A percentile compares a stretch with the other conserved stretches of the same genome.
Conservation (phyloP, 2,329 filamentous ascomycete genomes). For the Colletotrichum kahawae region DNA sequence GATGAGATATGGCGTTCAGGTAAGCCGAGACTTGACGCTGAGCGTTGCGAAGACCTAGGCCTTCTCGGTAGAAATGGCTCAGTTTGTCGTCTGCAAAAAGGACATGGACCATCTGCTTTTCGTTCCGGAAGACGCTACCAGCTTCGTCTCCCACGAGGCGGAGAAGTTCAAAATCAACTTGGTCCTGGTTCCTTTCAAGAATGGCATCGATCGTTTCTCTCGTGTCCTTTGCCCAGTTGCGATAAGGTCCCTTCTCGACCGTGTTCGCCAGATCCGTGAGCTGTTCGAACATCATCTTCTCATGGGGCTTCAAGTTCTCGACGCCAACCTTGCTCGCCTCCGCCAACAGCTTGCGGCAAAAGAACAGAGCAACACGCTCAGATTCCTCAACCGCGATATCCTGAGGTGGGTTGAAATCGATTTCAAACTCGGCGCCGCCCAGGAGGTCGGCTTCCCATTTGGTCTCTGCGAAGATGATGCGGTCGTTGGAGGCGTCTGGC, state of each 20-base stretch:
- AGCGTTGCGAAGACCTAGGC: neutral
- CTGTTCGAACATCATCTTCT: neutral
- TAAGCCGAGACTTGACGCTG: conserved; percentile 14
- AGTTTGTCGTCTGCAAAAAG: neutral
- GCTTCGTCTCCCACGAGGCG: neutral
- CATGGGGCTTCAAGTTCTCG: neutral
- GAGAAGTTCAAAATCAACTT: neutral
- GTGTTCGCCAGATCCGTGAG: neutral
- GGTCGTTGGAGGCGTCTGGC: neutral
- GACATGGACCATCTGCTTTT: neutral
- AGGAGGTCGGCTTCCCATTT: neutral
- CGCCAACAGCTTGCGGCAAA: neutral
- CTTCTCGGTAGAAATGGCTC: neutral
- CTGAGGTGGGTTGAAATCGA: neutral
- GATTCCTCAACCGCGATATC: neutral
- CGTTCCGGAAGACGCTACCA: neutral
- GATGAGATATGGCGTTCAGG: conserved; percentile 26
- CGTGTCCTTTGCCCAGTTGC: neutral
- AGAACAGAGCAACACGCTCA: neutral
- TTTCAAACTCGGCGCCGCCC: neutral
- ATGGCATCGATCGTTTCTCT: neutral
- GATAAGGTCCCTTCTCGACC: neutral
- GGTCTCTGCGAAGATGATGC: neutral
- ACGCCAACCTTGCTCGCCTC: neutral
- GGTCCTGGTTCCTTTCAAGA: neutral